A percentile compares a stretch with the other conserved stretches of the same genome.
These are phyloP conservation scores for Botryotinia narcissicola DNA, from an alignment of 2,329 filamentous ascomycete species.

Conservation along the genomic window DNA sequence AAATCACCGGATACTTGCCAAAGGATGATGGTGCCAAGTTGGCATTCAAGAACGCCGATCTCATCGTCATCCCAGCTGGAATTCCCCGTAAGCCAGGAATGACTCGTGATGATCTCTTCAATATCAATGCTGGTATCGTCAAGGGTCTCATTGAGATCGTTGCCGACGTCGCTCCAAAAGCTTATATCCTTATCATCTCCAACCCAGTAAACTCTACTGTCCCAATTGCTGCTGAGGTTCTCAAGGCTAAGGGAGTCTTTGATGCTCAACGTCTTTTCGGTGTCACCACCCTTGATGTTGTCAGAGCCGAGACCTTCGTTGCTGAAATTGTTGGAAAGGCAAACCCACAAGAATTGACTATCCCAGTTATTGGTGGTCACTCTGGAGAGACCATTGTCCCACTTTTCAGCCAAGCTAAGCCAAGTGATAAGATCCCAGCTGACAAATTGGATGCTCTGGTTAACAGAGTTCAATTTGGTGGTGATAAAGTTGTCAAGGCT, in stretches of 20 bases:
- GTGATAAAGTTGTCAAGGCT: constrained; percentile 98
- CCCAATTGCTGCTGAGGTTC: constrained; percentile 94
- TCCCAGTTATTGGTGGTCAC: constrained; percentile 95
- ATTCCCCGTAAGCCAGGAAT: constrained; percentile 94
- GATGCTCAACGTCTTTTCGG: constrained; percentile 99
- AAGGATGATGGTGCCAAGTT: constrained; percentile 71
- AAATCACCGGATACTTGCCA: constrained; percentile 84
- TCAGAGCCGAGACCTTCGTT: constrained; percentile 97
- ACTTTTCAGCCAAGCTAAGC: constrained; percentile 88
- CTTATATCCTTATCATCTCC: constrained; percentile 95
- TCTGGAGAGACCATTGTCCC: constrained; percentile 98
- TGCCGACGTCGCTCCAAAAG: constrained; percentile 83
- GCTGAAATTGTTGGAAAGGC: constrained; percentile 54
- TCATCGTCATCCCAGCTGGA: constrained; percentile 96
- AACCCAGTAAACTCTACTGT: constrained; percentile 99
- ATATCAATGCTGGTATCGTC: constrained; percentile 99
- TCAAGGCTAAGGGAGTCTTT: constrained; percentile 94
- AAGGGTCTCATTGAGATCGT: constrained; percentile 95
- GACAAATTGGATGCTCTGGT: constrained; percentile 51
- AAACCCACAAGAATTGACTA: constrained; percentile 51
- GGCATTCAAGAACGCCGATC: constrained; percentile 82
- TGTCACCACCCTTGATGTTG: constrained; percentile 98
- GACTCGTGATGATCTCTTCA: constrained; percentile 99
- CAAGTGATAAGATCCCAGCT: constrained; percentile 70
- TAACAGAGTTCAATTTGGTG: constrained; percentile 96